phyloP scores from a whole-genome alignment of 768 basidiomycete species.

The Agaricus subrufescens region DNA sequence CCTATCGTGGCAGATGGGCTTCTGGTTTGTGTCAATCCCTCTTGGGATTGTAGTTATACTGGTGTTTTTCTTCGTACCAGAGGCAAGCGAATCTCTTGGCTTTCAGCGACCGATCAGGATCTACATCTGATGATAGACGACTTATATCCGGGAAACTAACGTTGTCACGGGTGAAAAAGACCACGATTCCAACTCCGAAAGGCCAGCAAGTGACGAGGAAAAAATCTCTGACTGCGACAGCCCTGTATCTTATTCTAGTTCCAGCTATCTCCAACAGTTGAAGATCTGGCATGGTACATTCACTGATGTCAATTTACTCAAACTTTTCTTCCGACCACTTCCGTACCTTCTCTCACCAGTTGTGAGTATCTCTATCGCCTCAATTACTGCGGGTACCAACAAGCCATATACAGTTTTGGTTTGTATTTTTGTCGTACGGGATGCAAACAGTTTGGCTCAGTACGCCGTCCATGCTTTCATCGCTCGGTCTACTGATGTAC shows the following conservation, averaged over 20 bases:
- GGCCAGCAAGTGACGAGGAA: conserved; percentile 11
- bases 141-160: conserved; percentile 19
- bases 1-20: conserved; percentile 38
- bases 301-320: conserved; percentile 28
- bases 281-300: conserved; percentile 33
- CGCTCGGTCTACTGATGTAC: not conserved
- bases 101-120: not conserved
- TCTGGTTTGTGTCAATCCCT: conserved; percentile 42
- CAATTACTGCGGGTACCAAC: not conserved
- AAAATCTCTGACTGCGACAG: conserved; percentile 8
- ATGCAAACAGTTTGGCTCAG: conserved; percentile 43
- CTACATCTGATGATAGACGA: conserved; percentile 23
- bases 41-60: conserved; percentile 30
- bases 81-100: conserved; percentile 20
- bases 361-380: conserved; percentile 18
- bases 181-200: not conserved
- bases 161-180: not conserved
- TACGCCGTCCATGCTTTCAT: conserved; percentile 13
- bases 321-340: conserved; percentile 34
- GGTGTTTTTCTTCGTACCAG: conserved; percentile 40
- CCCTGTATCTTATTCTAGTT: conserved; percentile 7
- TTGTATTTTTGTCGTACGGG: conserved; percentile 34
- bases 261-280: conserved; percentile 27
- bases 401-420: conserved; percentile 23
- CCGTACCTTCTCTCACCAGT: conserved; percentile 40